These are phyloP conservation scores for Didymella glomerata DNA, from an alignment of 2,329 filamentous ascomycete species.

Conservation along the genomic window DNA sequence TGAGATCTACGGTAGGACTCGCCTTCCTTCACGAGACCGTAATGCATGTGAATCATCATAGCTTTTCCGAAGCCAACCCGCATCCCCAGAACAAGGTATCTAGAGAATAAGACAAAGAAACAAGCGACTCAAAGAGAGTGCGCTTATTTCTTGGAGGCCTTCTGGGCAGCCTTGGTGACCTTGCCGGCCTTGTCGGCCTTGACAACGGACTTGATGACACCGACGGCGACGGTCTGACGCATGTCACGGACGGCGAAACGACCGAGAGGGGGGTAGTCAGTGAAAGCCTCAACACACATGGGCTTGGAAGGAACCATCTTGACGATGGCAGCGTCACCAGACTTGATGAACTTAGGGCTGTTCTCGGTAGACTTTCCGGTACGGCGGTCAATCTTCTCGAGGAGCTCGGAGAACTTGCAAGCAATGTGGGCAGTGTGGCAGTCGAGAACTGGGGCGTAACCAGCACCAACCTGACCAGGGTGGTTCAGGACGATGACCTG, in stretches of 20 bases:
- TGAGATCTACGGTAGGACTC: conserved; percentile 52
- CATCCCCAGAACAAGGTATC: conserved; percentile 51
- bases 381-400: conserved; percentile 99
- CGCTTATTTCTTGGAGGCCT: conserved; percentile 55
- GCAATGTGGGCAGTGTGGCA: conserved; percentile 99
- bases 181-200: conserved; percentile 61
- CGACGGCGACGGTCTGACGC: conserved; percentile 81
- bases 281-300: conserved; percentile 99
- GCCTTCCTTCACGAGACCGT: conserved; percentile 46
- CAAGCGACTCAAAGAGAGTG: conserved; percentile 40
- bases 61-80: conserved; percentile 49
- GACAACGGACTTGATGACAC: conserved; percentile 81
- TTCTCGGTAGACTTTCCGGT: conserved; percentile 96
- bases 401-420: conserved; percentile 99
- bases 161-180: conserved; percentile 60
- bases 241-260: conserved; percentile 99
- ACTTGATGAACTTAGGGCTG: conserved; percentile 99
- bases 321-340: conserved; percentile 99
- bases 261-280: conserved; percentile 98
- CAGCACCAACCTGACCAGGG: conserved; percentile 98
- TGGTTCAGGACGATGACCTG: conserved; percentile 99
- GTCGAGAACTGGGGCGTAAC: conserved; percentile 98
- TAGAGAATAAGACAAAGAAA: conserved; percentile 46
- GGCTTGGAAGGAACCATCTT: conserved; percentile 99
- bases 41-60: conserved; percentile 52